phyloP scores from a whole-genome alignment of 2,329 filamentous ascomycete genomes.

The Botrytis byssoidea region DNA sequence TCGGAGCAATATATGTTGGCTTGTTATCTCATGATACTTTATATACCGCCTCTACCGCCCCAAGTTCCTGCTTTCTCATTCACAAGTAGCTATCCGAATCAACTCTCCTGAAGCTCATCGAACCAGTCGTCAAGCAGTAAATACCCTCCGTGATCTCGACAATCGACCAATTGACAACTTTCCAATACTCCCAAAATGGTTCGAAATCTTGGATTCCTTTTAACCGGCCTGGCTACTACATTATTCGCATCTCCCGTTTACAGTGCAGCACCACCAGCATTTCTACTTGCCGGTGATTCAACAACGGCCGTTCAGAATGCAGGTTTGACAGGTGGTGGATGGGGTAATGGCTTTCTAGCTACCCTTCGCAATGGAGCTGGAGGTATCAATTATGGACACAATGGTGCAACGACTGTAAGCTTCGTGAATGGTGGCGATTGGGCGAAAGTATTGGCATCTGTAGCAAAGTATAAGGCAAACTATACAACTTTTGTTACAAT shows the following conservation, averaged over 20 bases:
- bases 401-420: constrained; percentile 47
- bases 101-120: neutral
- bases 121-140: neutral
- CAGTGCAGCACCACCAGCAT: constrained; percentile 34
- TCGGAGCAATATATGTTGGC: neutral
- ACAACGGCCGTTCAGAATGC: constrained; percentile 37
- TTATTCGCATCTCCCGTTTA: neutral
- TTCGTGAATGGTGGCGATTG: constrained; percentile 49
- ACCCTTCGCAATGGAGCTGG: constrained; percentile 41
- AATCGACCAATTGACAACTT: neutral
- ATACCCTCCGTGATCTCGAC: neutral
- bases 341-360: constrained; percentile 50
- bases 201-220: neutral
- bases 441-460: constrained; percentile 43
- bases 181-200: neutral
- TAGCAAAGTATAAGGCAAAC: constrained; percentile 37
- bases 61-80: neutral
- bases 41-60: neutral
- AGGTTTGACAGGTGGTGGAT: constrained; percentile 39
- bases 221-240: neutral
- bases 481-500: constrained; percentile 50
- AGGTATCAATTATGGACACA: constrained; percentile 48
- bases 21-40: neutral
- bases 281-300: constrained; percentile 45
- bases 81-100: neutral